These are phyloP conservation scores for Ophiostoma quercus DNA, from an alignment of 2,329 filamentous ascomycete genomes.

Conservation along the genomic window DNA sequence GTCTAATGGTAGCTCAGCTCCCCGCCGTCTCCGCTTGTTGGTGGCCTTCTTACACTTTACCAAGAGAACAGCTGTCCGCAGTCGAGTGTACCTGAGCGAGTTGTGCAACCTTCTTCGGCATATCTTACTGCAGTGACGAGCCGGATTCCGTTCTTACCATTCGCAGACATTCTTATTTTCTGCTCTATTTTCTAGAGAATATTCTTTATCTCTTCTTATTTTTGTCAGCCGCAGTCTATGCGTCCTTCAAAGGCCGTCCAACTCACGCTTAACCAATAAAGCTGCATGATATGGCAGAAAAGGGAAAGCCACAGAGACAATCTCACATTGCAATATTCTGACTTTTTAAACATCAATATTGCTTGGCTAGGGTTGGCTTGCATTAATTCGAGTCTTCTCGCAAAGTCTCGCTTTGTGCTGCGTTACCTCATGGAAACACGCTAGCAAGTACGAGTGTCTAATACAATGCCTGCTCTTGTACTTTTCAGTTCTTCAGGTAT, in stretches of 20 bases:
- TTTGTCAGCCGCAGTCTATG: not conserved
- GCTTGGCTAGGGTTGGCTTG: slow-evolving; percentile 5
- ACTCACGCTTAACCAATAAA: not conserved
- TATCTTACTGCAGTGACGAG: not conserved
- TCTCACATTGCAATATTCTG: not conserved
- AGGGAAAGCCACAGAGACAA: not conserved
- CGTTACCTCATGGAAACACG: slow-evolving; percentile 1
- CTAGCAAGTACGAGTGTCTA: not conserved
- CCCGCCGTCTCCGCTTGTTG: not conserved
- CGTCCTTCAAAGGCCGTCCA: not conserved
- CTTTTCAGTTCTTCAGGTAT: not conserved
- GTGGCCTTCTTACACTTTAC: not conserved
- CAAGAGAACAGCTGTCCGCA: not conserved
- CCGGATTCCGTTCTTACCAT: not conserved
- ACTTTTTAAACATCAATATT: slow-evolving; percentile 1
- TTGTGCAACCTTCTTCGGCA: not conserved
- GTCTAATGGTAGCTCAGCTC: not conserved
- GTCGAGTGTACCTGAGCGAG: not conserved
- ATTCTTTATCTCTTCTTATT: not conserved
- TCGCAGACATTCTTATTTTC: not conserved
- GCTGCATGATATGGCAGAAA: not conserved
- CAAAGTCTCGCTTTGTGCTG: not conserved
- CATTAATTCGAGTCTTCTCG: not conserved
- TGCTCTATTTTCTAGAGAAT: not conserved
- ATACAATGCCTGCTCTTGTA: not conserved